Evolutionary conservation across 176 grass and related monocot species (phyloP).

Genomic region (Bonia amplexicaulis): DNA sequence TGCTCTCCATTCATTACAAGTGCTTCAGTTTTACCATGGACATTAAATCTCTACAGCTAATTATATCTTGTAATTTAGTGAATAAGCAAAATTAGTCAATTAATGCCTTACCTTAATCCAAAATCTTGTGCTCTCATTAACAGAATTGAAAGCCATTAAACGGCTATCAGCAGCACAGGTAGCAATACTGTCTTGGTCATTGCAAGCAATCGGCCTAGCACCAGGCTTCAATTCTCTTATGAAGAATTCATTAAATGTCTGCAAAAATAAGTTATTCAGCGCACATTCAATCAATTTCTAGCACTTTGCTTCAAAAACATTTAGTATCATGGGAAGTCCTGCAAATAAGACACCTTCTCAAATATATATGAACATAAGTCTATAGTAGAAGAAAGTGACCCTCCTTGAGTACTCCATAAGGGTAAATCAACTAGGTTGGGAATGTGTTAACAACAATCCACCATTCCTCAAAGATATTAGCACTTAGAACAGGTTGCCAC

Average conservation of each 20-base stretch:
- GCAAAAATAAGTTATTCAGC: constrained; percentile 21
- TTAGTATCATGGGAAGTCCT: not conserved
- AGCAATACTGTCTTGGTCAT: constrained; percentile 54
- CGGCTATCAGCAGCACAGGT: constrained; percentile 94
- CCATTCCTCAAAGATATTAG: not conserved
- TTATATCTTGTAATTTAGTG: not conserved
- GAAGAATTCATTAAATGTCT: constrained; percentile 99
- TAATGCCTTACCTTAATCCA: constrained; percentile 82
- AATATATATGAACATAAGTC: not conserved
- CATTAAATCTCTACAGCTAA: not conserved
- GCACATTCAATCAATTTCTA: not conserved
- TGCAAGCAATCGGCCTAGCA: constrained; percentile 54
- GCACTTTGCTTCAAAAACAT: not conserved
- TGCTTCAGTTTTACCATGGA: not conserved
- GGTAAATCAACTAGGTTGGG: not conserved
- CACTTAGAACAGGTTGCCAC: not conserved
- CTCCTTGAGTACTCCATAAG: not conserved
- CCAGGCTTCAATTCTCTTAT: constrained; percentile 73
- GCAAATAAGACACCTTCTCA: not conserved
- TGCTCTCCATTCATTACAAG: not conserved
- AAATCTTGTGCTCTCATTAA: constrained; percentile 77
- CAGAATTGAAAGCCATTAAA: constrained; percentile 75
- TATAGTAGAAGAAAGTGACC: not conserved
- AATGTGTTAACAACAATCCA: not conserved
- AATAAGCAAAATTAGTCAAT: not conserved